These are phyloP conservation scores for Sphaerulina musiva DNA, from an alignment of 2,329 filamentous ascomycete genomes.

Conservation along the genomic window DNA sequence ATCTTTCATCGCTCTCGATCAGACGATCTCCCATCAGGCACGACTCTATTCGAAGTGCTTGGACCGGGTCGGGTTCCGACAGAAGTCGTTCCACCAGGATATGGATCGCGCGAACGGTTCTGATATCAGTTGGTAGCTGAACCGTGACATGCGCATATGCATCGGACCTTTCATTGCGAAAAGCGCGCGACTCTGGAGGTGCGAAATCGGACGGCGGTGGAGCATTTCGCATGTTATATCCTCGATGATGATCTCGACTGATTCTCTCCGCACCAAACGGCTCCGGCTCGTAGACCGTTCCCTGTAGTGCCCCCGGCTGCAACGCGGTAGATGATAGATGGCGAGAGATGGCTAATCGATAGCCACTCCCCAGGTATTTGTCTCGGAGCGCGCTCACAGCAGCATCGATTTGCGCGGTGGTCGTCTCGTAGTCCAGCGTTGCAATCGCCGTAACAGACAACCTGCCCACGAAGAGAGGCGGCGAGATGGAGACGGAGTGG, in stretches of 20 bases:
- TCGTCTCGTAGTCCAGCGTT: constrained; percentile 70
- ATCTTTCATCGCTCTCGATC: constrained; percentile 80
- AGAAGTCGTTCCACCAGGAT: constrained; percentile 76
- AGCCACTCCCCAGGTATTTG: constrained; percentile 76
- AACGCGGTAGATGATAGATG: constrained; percentile 62
- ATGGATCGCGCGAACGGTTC: constrained; percentile 76
- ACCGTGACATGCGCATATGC: constrained; percentile 39
- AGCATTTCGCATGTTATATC: constrained; percentile 35
- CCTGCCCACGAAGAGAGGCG: constrained; percentile 36
- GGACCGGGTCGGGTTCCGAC: constrained; percentile 45
- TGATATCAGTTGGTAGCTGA: constrained; percentile 68
- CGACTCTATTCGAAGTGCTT: constrained; percentile 80
- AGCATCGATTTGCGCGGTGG: constrained; percentile 74
- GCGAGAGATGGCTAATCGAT: constrained; percentile 70
- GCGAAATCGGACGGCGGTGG: constrained; percentile 58
- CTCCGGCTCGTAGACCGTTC: constrained; percentile 15
- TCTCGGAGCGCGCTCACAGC: constrained; percentile 74
- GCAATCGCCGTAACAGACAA: constrained; percentile 73
- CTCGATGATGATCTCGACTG: constrained; percentile 27
- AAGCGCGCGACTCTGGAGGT: constrained; percentile 57
- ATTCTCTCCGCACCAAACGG: constrained; percentile 30
- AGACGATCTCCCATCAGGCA: constrained; percentile 80
- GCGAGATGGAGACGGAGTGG: constrained; percentile 24
- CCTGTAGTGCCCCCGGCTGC: constrained; percentile 10
- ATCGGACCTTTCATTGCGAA: constrained; percentile 12